Conservation (phyloP, 2,329 filamentous ascomycete species). For the Scedosporium boydii region DNA sequence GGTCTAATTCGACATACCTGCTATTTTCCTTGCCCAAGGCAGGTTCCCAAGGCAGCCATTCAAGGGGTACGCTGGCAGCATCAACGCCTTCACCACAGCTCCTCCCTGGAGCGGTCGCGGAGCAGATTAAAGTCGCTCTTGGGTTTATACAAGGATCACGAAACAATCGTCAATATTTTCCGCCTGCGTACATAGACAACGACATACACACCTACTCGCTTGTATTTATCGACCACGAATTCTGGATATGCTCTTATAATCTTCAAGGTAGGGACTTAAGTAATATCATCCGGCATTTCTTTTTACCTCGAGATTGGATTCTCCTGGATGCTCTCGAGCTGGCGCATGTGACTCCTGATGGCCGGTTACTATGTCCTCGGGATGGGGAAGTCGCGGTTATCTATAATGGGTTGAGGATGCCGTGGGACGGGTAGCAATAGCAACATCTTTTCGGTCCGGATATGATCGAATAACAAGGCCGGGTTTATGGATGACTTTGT, state of each 20-base stretch:
- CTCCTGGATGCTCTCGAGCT: constrained; percentile 13
- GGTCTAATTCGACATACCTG: background rate
- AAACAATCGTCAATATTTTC: too few species aligned
- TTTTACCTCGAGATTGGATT: constrained; percentile 19
- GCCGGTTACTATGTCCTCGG: constrained; percentile 16
- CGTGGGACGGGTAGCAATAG: background rate
- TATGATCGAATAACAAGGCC: too few species aligned
- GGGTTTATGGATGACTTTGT: too few species aligned
- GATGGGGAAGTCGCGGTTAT: constrained; percentile 15
- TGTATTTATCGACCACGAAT: background rate
- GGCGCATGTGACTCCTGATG: constrained; percentile 11
- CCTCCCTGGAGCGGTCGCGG: too few species aligned
- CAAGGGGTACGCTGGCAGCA: background rate
- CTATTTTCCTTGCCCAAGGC: background rate
- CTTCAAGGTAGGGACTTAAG: background rate
- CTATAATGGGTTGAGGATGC: background rate
- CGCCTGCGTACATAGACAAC: too few species aligned
- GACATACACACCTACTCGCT: background rate
- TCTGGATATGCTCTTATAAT: background rate
- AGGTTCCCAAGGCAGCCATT: background rate
- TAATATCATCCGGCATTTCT: constrained; percentile 12
- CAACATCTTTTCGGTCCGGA: background rate
- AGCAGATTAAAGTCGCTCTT: too few species aligned
- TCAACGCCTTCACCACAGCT: background rate
- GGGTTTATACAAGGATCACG: too few species aligned